Evolutionary conservation across 2,329 filamentous ascomycete genomes (phyloP).

Genomic region (Verticillium albo-atrum): DNA sequence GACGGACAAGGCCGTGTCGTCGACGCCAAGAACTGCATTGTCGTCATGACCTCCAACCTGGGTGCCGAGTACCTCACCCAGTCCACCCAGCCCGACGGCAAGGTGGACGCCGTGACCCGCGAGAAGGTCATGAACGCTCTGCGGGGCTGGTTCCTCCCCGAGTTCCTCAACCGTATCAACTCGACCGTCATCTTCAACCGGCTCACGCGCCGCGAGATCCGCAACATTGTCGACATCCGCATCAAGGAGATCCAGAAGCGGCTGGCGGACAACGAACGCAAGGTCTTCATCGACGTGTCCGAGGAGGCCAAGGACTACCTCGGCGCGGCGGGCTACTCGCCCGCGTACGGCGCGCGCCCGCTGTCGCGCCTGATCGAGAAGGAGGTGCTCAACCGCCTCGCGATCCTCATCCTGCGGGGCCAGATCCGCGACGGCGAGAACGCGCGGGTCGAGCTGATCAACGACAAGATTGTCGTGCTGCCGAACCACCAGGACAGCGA

Average conservation of each 20-base stretch:
- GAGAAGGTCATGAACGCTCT: slow-evolving; percentile 89
- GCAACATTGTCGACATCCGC: slow-evolving; percentile 91
- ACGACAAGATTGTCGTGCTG: slow-evolving; percentile 75
- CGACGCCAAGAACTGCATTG: slow-evolving; percentile 96
- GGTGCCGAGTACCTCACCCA: slow-evolving; percentile 91
- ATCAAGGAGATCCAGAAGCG: slow-evolving; percentile 87
- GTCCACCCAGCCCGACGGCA: slow-evolving; percentile 71
- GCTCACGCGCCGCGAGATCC: slow-evolving; percentile 82
- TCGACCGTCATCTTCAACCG: slow-evolving; percentile 98
- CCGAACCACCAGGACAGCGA: slow-evolving; percentile 72
- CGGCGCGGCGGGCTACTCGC: slow-evolving; percentile 86
- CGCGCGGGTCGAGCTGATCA: slow-evolving; percentile 72
- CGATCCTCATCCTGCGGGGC: slow-evolving; percentile 84
- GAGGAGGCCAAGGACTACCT: slow-evolving; percentile 90
- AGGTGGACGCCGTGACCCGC: slow-evolving; percentile 77
- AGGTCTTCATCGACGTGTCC: slow-evolving; percentile 77
- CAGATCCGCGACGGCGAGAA: slow-evolving; percentile 80
- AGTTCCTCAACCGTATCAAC: slow-evolving; percentile 97
- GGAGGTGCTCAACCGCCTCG: slow-evolving; percentile 90
- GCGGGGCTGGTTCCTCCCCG: slow-evolving; percentile 93
- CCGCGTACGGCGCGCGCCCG: slow-evolving; percentile 89
- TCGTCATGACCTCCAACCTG: slow-evolving; percentile 98
- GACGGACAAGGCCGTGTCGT: slow-evolving; percentile 94
- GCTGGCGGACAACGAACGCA: slow-evolving; percentile 77
- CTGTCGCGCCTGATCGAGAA: slow-evolving; percentile 89